Conservation (phyloP, 2,329 filamentous ascomycete species). For the Pseudocercospora fijiensis region DNA sequence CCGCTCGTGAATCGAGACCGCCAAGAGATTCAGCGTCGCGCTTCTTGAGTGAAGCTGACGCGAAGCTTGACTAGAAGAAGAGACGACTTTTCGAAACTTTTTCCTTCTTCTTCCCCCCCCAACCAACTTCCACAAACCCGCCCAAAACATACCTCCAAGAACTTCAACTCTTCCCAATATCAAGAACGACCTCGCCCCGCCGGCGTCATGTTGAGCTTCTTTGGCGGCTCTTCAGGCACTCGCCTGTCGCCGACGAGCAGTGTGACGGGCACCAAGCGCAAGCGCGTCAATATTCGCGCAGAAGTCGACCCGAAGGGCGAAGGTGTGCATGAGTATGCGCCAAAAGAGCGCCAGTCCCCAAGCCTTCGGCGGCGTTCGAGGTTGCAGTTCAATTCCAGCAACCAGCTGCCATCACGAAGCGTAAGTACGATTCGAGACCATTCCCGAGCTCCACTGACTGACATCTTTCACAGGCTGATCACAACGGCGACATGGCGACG, state of each 20-base stretch:
- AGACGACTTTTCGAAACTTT: neutral
- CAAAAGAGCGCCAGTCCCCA: neutral
- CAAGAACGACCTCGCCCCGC: neutral
- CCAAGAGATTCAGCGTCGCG: neutral
- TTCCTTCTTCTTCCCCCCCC: neutral
- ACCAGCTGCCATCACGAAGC: neutral
- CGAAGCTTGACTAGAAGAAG: neutral
- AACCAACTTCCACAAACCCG: neutral
- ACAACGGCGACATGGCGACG: neutral
- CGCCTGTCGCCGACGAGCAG: too few species aligned
- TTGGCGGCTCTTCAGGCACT: neutral
- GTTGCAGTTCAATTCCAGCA: neutral
- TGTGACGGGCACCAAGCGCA: neutral
- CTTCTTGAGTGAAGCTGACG: neutral
- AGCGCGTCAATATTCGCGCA: neutral
- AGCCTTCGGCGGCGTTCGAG: too few species aligned
- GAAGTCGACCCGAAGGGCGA: neutral
- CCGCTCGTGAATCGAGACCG: neutral
- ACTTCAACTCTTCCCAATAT: too few species aligned
- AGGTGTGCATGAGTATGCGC: neutral
- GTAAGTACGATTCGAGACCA: neutral
- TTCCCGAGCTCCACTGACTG: neutral
- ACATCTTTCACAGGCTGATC: neutral
- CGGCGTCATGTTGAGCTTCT: neutral
- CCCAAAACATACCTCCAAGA: too few species aligned